Conservation (phyloP, 176 grass and related monocot species). For the Aegilops longissima region DNA sequence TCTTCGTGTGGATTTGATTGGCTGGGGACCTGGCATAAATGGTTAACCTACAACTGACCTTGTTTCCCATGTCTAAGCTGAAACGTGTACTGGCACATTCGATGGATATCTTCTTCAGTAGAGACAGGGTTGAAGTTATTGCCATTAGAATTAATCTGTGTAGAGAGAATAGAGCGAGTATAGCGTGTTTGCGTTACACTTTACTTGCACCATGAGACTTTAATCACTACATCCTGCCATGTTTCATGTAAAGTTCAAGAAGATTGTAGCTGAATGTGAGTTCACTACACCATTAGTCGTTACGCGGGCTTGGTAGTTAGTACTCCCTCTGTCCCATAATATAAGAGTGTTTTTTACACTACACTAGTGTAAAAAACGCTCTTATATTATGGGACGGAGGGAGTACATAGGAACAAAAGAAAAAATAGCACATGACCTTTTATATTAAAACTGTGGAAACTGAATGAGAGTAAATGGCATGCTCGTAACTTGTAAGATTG, state of each 20-base stretch:
- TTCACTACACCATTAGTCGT: not conserved
- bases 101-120: not conserved
- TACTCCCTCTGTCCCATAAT: not conserved
- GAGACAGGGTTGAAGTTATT: not conserved
- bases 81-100: constrained; percentile 3
- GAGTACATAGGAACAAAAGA: not conserved
- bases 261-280: not conserved
- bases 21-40: not conserved
- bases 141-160: not conserved
- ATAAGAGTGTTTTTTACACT: no score
- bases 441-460: not conserved
- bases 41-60: not conserved
- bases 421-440: not conserved
- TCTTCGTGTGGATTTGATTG: constrained; percentile 12
- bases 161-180: not conserved
- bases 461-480: not conserved
- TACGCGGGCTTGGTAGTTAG: not conserved
- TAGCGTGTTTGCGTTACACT: not conserved
- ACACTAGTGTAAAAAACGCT: no score
- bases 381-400: no score
- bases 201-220: not conserved
- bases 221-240: not conserved
- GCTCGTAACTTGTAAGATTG: not conserved
- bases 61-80: not conserved
- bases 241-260: not conserved